Evolutionary conservation across 129 eudicot species (phyloP), one percentile per base, ranked within the genome.

Genomic region (Silybum marianum): DNA sequence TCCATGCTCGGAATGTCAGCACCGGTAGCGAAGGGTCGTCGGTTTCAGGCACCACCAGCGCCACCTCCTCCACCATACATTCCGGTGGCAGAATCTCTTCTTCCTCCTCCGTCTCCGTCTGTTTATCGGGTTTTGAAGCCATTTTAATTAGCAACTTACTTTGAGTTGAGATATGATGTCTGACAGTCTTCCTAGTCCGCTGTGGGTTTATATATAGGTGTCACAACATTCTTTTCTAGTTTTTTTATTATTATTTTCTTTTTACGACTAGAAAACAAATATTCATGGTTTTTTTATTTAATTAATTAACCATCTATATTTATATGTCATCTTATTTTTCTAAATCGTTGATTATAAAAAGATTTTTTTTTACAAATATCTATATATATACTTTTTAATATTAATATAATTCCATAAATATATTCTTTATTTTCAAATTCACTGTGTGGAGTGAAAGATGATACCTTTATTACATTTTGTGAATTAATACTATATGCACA

Each of bases 1-100:
- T 80, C 99, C 99, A 95, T 40, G 97, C 94, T 6, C 99, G 88
- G 83, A 92, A 92, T 75, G 99, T 92, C 91, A 95, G 88, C 23
- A 95, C 99, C 7, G 99, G 99, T 0, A 95, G 74, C 0, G 90
- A 73, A 11, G 97, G 86, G 87, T 92, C 97, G 87, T 94, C 97
- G 32, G 94, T 94, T 82, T 94, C 97, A 25, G 98, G 98, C 72
- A 94, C 98, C 76, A 94, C 96, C n/a, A 94, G 77, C 4, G 96
- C 94, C 60, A 94, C 98, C 80, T 94, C 98, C 80, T 94, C 98
- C 40, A 92, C 88, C 24, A 92, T 63, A 65, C 98, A 94, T 30
- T 89, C 42, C 36, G 21, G 39, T 84, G 84, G 72, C 81, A 58
- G 66, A 58, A 58, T 58, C 23, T 58, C 66, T 6, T 16, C 63